Conservation (phyloP, 768 basidiomycete genomes). For the Auricularia cornea region DNA sequence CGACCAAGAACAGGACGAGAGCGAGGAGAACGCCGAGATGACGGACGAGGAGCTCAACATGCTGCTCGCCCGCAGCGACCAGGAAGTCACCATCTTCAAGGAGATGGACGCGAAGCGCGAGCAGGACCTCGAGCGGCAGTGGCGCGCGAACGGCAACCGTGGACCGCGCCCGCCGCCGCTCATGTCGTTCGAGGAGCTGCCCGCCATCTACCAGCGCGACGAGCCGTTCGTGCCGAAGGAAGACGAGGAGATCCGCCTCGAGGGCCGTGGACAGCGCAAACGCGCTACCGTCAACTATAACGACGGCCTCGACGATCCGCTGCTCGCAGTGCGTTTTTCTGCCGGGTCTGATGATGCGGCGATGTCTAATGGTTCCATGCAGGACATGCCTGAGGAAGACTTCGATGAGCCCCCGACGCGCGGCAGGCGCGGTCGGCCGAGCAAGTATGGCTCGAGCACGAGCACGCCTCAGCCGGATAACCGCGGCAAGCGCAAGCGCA, state of each 20-base stretch:
- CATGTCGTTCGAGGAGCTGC: conserved; percentile 83
- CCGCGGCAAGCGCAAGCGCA: conserved; percentile 65
- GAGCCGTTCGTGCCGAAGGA: conserved; percentile 55
- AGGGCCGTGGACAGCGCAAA: conserved; percentile 80
- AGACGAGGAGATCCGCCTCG: conserved; percentile 39
- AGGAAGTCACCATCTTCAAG: conserved; percentile 69
- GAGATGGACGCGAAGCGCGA: conserved; percentile 78
- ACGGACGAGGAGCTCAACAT: conserved; percentile 93
- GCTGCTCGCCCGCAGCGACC: conserved; percentile 76
- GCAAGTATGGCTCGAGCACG: conserved; percentile 4
- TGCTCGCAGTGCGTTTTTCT: conserved; percentile 57
- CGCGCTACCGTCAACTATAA: conserved; percentile 85
- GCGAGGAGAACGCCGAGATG: conserved; percentile 86
- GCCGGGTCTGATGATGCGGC: conserved; percentile 6
- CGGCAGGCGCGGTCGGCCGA: neutral
- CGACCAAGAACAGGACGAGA: conserved; percentile 75
- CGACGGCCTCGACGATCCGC: conserved; percentile 92
- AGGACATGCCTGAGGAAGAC: conserved; percentile 4
- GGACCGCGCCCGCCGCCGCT: conserved; percentile 71
- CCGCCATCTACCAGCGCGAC: conserved; percentile 82
- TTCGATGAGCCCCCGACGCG: conserved; percentile 12
- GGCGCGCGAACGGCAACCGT: conserved; percentile 66
- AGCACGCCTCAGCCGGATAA: conserved; percentile 1
- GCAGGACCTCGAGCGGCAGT: conserved; percentile 49
- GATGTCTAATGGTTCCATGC: neutral